Evolutionary conservation across 139 green algal genomes (phyloP).

Genomic region (Asterochloris sp.): DNA sequence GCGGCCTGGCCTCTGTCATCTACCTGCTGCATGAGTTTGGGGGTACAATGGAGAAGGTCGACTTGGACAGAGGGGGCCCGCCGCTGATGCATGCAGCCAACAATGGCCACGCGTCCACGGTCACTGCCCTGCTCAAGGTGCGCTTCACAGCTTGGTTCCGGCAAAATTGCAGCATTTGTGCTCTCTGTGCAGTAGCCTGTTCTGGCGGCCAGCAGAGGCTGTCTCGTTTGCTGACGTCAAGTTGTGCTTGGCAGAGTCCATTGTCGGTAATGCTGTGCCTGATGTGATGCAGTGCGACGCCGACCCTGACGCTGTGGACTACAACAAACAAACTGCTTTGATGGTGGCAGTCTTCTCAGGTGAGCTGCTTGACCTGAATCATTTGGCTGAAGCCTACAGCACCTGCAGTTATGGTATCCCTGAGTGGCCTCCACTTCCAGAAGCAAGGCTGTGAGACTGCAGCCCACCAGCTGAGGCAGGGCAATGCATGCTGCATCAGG

Average conservation of each 20-base stretch:
- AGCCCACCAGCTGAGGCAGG: not conserved
- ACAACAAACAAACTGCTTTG: conserved; percentile 40
- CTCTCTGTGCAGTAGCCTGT: not conserved
- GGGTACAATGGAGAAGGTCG: conserved; percentile 25
- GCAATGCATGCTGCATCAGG: not conserved
- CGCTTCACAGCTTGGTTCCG: not conserved
- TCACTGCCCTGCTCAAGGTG: conserved; percentile 35
- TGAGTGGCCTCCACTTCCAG: too few relatives aligned
- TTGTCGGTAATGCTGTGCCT: not conserved
- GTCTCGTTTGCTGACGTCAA: too few relatives aligned
- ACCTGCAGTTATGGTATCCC: too few relatives aligned
- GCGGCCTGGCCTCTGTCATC: conserved; percentile 33
- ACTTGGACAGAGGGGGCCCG: conserved; percentile 23
- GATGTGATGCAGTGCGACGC: conserved; percentile 17
- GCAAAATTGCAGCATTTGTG: not conserved
- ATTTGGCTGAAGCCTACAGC: too few relatives aligned
- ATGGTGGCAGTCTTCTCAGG: conserved; percentile 48
- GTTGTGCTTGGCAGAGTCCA: too few relatives aligned
- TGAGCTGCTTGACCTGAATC: not conserved
- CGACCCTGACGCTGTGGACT: conserved; percentile 36
- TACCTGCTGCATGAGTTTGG: conserved; percentile 31
- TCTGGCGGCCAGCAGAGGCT: not conserved
- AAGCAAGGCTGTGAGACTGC: not conserved
- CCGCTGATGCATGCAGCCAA: conserved; percentile 50
- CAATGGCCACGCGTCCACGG: conserved; percentile 39